Evolutionary conservation across 2,329 filamentous ascomycete genomes (phyloP), one percentile per base, ranked within the genome.

Genomic region (Talaromyces sp.): DNA sequence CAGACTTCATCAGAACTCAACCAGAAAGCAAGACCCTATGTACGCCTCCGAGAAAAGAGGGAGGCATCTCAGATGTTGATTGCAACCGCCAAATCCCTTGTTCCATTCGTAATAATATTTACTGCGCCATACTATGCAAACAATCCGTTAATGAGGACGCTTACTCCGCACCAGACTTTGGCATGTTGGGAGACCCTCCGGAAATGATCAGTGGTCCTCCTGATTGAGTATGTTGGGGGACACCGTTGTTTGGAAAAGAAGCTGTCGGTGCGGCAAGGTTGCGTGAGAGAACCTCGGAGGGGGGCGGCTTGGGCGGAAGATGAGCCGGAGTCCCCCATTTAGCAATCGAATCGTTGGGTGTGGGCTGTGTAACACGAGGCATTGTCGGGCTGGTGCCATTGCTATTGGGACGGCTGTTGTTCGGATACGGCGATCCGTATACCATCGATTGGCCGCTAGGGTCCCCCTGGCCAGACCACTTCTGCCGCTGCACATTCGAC

Each of bases 271-370:
- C 50, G 47, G 72, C 49, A 39, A 65, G 65, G 47, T 70, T 62
- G n/a, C 77, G 75, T 39, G 72, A 79, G 10, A 75, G 72, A 6
- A 80, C 75, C 68, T 81, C 75, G 9, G 81, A 81, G 37, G 81
- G 81, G n/a, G 81, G 81, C 22, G 81, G 81, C 70, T 83, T 83
- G 17, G 81, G 81, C 33, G 81, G 81, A 25, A 83, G 75, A 70
- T 83, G 80, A 35, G 81, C 77, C 8, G 81, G 81, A 0, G 80
- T 82, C n/a, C 81, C 81, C 78, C 81, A 83, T 74, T 82, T 83
- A 7, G 81, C 76, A 58, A 81, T 80, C 8, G 79, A 80, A 64
- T 79, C 77, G 62, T 75, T 74, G 25, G 68, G 67, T 19, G 70
- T 67, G 41, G 71, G 54, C 45, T 70, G 64, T 49, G 69, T 64